Conservation (phyloP, 768 basidiomycete genomes). For the Holtermanniella nyarrowii region DNA sequence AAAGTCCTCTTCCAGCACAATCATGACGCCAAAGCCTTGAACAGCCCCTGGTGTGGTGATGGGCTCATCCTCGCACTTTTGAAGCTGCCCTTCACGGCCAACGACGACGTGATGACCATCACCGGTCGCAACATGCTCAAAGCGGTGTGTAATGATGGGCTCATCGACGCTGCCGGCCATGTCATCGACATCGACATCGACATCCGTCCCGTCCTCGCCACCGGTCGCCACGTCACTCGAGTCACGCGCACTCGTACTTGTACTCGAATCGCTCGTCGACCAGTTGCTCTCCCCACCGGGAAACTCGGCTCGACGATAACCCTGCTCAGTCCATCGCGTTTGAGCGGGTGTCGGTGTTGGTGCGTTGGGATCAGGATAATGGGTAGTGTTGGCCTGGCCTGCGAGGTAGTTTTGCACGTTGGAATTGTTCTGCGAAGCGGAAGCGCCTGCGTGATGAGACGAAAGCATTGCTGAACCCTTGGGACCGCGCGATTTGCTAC, state of each 20-base stretch:
- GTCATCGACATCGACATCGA: constrained; percentile 5
- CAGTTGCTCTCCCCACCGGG: background rate
- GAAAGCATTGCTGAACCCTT: background rate
- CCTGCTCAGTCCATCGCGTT: background rate
- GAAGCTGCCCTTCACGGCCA: constrained; percentile 57
- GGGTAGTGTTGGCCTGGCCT: constrained; percentile 27
- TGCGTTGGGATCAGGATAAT: constrained; percentile 34
- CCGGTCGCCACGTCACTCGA: constrained; percentile 18
- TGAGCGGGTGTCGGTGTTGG: constrained; percentile 22
- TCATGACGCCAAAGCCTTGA: constrained; percentile 71
- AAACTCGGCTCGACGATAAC: background rate
- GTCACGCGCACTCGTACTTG: constrained; percentile 4
- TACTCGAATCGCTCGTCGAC: background rate
- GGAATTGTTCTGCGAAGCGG: background rate
- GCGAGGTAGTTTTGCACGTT: constrained; percentile 13
- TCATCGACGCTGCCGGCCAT: constrained; percentile 11
- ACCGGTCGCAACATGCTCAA: constrained; percentile 54
- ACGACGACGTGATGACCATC: constrained; percentile 61
- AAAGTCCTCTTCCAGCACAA: constrained; percentile 56
- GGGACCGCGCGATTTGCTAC: background rate
- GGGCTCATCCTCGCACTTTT: constrained; percentile 72
- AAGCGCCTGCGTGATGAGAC: background rate
- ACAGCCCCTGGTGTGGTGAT: constrained; percentile 72
- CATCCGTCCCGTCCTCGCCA: constrained; percentile 2
- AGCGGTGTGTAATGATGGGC: constrained; percentile 52